Evolutionary conservation across 495 filamentous ascomycete species (phyloP), one percentile per base, ranked within the genome.

Genomic region (Penicillium crystallinum): DNA sequence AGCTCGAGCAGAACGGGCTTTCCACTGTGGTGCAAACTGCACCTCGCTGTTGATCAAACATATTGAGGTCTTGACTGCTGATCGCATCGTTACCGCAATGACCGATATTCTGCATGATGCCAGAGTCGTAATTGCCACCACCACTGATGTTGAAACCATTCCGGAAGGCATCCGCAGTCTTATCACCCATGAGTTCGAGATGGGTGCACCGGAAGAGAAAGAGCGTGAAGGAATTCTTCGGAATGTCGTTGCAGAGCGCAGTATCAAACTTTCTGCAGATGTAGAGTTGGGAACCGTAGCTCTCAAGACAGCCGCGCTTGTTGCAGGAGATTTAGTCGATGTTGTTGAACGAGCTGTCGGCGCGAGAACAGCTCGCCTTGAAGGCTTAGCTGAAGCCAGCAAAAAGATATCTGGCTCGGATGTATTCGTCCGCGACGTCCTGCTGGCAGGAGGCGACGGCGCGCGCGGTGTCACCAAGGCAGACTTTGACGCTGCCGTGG

Each of bases 181-280:
- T 14, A 97, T 98, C 68, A 96, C 89, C 0, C 95, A 98, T 52
- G 93, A 98, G 68, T 81, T 98, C 42, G 95, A 97, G 67, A 87
- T 97, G 77, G 80, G 75, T 49, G 95, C 93, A 0, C 93, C 93
- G 0, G 91, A 97, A 60, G 93, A 98, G 64, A 85, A 82, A 15
- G 95, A 97, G 64, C 77, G 93, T 64, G 90, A 96, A 72, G 91
- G 88, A 11, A 88, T 96, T 34, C 70, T 98, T 4, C 77, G 79
- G 19, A 82, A 83, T 54, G 86, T 95, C 25, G 76, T 97, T 30
- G 79, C 86, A 39, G 85, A 90, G 43, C 79, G 83, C 30, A 82
- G 86, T 22, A 76, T 96, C 19, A 77, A 79, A 17, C 68, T 96
- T 1, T 84, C 88, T 2, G 77, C 82, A 0, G 87, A 95, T 55